Percentiles rank a stretch among this genome's conserved stretches.
Evolutionary conservation across 2,329 filamentous ascomycete species (phyloP).

Genomic region (Lasiodiplodia sp.): DNA sequence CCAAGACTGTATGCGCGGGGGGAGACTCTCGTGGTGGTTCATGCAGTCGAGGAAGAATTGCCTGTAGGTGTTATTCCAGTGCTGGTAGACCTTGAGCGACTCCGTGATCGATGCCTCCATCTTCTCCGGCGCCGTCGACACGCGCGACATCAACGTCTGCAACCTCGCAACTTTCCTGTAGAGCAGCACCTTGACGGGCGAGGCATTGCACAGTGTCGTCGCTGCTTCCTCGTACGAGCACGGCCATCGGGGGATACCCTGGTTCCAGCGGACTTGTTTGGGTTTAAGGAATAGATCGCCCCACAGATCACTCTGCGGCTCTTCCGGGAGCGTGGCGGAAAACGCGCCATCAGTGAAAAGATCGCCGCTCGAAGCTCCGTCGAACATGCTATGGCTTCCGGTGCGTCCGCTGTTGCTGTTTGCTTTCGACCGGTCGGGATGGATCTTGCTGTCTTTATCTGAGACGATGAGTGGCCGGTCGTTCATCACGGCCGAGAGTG

Average conservation of each 20-base stretch:
- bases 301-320: slow-evolving; percentile 9
- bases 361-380: not conserved
- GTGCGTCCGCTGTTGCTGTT: not conserved
- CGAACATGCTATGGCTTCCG: not conserved
- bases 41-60: slow-evolving; percentile 62
- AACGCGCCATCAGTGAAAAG: slow-evolving; percentile 15
- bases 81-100: slow-evolving; percentile 59
- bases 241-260: slow-evolving; percentile 55
- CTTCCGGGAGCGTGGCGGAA: not conserved
- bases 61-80: slow-evolving; percentile 63
- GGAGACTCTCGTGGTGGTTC: slow-evolving; percentile 57
- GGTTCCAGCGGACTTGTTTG: slow-evolving; percentile 33
- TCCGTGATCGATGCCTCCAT: slow-evolving; percentile 59
- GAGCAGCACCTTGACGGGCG: slow-evolving; percentile 66
- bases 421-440: slow-evolving; percentile 32
- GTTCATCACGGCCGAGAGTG: slow-evolving; percentile 62
- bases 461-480: slow-evolving; percentile 54
- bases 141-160: slow-evolving; percentile 59
- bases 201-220: slow-evolving; percentile 58
- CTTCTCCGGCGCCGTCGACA: slow-evolving; percentile 39
- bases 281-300: slow-evolving; percentile 14
- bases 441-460: slow-evolving; percentile 55
- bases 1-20: slow-evolving; percentile 65
- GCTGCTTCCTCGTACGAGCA: slow-evolving; percentile 62
- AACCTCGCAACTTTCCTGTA: slow-evolving; percentile 65